These are phyloP conservation scores for Wickerhamomyces chaumierensis DNA, from an alignment of 805 yeast species.

Conservation along the genomic window DNA sequence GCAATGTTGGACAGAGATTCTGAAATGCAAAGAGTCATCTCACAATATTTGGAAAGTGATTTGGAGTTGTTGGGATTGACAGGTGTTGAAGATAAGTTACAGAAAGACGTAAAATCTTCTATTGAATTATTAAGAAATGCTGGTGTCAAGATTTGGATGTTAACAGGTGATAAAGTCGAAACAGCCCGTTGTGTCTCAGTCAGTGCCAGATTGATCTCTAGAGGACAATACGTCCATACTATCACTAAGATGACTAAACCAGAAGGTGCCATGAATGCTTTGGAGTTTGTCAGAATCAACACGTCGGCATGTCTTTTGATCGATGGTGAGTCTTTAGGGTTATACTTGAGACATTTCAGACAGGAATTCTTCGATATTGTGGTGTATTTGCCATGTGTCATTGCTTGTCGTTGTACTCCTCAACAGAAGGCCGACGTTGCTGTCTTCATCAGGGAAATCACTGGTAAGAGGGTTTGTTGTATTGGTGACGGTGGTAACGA, in stretches of 20 bases:
- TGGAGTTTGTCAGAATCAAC: constrained; percentile 62
- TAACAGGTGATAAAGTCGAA: constrained; percentile 97
- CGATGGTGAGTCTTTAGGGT: constrained; percentile 85
- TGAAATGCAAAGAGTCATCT: constrained; percentile 56
- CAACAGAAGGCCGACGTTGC: constrained; percentile 98
- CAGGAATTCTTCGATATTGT: constrained; percentile 72
- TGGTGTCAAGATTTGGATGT: constrained; percentile 97
- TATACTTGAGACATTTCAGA: constrained; percentile 50
- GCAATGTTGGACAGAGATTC: constrained; percentile 74
- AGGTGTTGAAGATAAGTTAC: constrained; percentile 95
- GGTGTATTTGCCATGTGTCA: constrained; percentile 79
- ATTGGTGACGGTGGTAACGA: constrained; percentile 99
- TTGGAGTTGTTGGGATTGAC: constrained; percentile 84
- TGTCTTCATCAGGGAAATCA: constrained; percentile 56
- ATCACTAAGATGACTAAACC: constrained; percentile 52
- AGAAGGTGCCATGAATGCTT: constrained; percentile 57
- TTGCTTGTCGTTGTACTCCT: constrained; percentile 97
- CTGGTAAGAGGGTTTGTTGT: constrained; percentile 89
- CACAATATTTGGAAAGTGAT: constrained; percentile 66
- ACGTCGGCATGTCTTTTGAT: constrained; percentile 61
- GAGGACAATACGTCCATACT: constrained; percentile 90
- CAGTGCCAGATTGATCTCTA: constrained; percentile 82
- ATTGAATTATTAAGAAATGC: constrained; percentile 91
- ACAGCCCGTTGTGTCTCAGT: constrained; percentile 96
- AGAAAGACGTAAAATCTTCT: constrained; percentile 82